Evolutionary conservation across 2,329 filamentous ascomycete species (phyloP), one percentile per base, ranked within the genome.

Genomic region (Botrytis fabae): DNA sequence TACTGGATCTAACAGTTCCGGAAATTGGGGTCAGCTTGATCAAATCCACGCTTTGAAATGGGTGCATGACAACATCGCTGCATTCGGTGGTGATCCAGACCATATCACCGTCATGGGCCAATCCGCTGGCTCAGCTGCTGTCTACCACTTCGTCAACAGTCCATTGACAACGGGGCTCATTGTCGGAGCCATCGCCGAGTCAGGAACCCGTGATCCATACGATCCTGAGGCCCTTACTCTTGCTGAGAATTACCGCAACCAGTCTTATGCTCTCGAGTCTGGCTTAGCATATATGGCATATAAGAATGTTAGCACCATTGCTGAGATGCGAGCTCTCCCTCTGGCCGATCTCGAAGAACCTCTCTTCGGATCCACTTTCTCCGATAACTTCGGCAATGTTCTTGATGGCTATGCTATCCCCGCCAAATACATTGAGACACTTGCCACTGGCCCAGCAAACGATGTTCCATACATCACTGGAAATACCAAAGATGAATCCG

Each of bases 1-100:
- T 28, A 73, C 70, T 22, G 78, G 77, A 18, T 70, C 75, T 18
- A 74, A 73, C 6, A 75, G 69, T 51, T 74, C 74, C 18, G 81
- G 83, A 22, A 76, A 77, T 40, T 73, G 72, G 51, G 91, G 91
- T 1, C 80, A 91, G 69, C 83, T 85, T 74, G 90, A 92, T 77
- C 89, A 91, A 80, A 84, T 86, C 74, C 78, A 85, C n/a, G 84
- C 87, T 20, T 82, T 91, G 40, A 81, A 83, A 73, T 91, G 89
- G 89, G 85, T 91, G 38, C 83, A 84, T 74, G 82, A 84, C 44
- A 90, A 90, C 78, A 94, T 79, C 76, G 44, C 79, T 74, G 18
- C 73, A 74, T 48, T 79, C 91, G 91, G 87, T 92, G 83, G 82
- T 32, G 80, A 84, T 73, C 80, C 81, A 6, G 69, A 75, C 3